A percentile compares a stretch with the other conserved stretches of the same genome.
Evolutionary conservation across 1,284 basidiomycete species (phyloP).

Genomic region (Fomitopsis schrenkii): DNA sequence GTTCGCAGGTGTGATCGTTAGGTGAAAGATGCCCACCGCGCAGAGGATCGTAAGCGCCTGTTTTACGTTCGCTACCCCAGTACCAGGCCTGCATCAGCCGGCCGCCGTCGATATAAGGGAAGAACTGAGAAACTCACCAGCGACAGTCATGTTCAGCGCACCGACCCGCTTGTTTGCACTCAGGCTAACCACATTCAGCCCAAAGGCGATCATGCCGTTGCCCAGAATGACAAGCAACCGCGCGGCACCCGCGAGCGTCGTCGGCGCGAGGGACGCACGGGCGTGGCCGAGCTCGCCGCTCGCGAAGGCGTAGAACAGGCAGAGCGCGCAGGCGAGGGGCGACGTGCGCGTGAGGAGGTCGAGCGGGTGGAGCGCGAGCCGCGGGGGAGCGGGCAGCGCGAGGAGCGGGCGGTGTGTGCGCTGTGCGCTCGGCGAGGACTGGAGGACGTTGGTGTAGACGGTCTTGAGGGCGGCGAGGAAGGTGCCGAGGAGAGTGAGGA

Average conservation of each 20-base stretch:
- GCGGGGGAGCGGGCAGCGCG: constrained; percentile 37
- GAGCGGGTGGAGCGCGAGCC: constrained; percentile 70
- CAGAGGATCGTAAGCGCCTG: constrained; percentile 90
- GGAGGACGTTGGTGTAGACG: constrained; percentile 83
- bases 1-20: constrained; percentile 77
- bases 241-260: constrained; percentile 28
- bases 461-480: constrained; percentile 90
- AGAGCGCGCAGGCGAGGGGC: constrained; percentile 86
- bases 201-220: constrained; percentile 87
- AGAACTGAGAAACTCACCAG: constrained; percentile 45
- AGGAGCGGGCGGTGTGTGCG: constrained; percentile 12
- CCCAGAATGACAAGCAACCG: constrained; percentile 57
- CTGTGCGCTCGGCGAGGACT: constrained; percentile 31
- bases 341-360: constrained; percentile 84
- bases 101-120: background rate
- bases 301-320: constrained; percentile 68
- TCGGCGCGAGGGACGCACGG: constrained; percentile 29
- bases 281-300: constrained; percentile 78
- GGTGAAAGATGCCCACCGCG: constrained; percentile 79
- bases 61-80: constrained; percentile 74
- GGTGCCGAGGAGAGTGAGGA: constrained; percentile 85
- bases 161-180: constrained; percentile 89
- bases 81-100: background rate
- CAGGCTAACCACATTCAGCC: constrained; percentile 88
- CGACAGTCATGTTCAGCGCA: constrained; percentile 83